Evolutionary conservation across 2,329 filamentous ascomycete species (phyloP).

Genomic region (Septoria linicola): DNA sequence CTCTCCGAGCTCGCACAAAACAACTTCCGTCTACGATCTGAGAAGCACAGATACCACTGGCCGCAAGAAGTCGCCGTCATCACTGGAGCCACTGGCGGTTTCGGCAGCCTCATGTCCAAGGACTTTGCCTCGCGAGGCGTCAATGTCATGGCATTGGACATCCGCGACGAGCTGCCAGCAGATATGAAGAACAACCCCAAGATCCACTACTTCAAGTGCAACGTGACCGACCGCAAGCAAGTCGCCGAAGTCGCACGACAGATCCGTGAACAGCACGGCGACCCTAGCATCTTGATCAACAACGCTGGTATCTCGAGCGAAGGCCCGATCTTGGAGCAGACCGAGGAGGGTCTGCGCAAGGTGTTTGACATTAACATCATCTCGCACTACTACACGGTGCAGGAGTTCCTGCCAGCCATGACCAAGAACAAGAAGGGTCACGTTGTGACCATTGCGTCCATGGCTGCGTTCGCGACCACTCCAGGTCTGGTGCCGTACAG

Average conservation of each 20-base stretch:
- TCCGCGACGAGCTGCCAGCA: constrained; percentile 37
- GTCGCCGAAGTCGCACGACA: constrained; percentile 44
- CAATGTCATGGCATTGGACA: constrained; percentile 42
- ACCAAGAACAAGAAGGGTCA: constrained; percentile 54
- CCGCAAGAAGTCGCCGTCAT: constrained; percentile 40
- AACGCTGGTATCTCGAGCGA: constrained; percentile 53
- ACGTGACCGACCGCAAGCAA: constrained; percentile 50
- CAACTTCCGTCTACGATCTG: constrained; percentile 41
- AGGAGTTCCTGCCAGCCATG: constrained; percentile 56
- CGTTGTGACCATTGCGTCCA: constrained; percentile 56
- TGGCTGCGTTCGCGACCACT: constrained; percentile 49
- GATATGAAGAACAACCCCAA: constrained; percentile 36
- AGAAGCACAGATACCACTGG: constrained; percentile 40
- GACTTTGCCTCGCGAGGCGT: constrained; percentile 40
- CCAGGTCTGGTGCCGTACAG: constrained; percentile 53
- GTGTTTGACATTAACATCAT: constrained; percentile 56
- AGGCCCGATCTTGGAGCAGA: constrained; percentile 48
- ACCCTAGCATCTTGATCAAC: constrained; percentile 51
- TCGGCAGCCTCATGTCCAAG: constrained; percentile 40
- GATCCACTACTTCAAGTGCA: constrained; percentile 45
- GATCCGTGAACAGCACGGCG: constrained; percentile 44
- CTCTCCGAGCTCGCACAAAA: constrained; percentile 36
- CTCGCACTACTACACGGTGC: constrained; percentile 51
- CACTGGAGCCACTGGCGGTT: constrained; percentile 40
- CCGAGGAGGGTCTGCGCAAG: constrained; percentile 46